Conservation (phyloP, 345 rosid genomes). For the Brassica cretica region DNA sequence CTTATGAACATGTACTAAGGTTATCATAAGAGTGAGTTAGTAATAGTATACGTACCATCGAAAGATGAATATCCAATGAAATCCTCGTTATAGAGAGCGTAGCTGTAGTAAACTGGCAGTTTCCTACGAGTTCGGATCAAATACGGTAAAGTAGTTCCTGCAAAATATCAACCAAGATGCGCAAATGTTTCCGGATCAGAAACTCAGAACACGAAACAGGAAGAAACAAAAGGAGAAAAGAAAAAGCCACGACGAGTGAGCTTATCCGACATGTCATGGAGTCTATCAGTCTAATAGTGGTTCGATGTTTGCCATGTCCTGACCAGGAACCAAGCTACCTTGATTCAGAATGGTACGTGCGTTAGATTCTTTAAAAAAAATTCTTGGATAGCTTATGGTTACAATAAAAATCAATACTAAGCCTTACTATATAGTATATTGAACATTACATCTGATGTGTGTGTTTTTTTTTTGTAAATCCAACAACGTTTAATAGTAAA, state of each 20-base stretch:
- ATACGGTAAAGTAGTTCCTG: conserved; percentile 35
- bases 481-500: background rate
- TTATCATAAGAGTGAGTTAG: conserved; percentile 8
- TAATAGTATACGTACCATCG: background rate
- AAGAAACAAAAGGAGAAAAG: background rate
- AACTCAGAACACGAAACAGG: background rate
- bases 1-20: conserved; percentile 2
- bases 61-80: background rate
- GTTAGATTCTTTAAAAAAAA: background rate
- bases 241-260: background rate
- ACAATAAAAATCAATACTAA: background rate
- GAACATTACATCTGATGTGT: background rate
- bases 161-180: background rate
- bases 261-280: conserved; percentile 14
- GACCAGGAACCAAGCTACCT: background rate
- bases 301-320: background rate
- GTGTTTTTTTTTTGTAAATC: background rate
- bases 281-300: background rate
- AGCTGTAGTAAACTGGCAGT: background rate
- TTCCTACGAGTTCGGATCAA: conserved; percentile 24
- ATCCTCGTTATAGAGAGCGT: background rate
- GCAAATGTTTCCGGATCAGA: background rate
- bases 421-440: background rate
- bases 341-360: no score
- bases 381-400: background rate